phyloP scores from a whole-genome alignment of 129 eudicot genomes.

The Ambrosia trifida region DNA sequence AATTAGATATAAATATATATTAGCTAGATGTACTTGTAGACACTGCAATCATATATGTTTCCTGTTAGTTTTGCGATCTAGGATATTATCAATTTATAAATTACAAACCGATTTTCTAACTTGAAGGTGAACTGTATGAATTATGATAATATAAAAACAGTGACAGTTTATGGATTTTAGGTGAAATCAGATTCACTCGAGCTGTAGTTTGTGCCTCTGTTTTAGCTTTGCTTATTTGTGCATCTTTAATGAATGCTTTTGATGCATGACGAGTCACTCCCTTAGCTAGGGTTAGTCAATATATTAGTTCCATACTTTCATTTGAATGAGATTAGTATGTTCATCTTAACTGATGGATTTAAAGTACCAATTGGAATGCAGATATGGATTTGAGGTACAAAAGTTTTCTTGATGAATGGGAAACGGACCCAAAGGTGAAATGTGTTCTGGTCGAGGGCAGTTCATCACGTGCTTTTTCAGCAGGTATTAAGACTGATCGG shows the following conservation, averaged over 20 bases:
- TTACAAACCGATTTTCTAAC: neutral
- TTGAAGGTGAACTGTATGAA: neutral
- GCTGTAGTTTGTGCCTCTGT: neutral
- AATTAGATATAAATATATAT: too few relatives aligned
- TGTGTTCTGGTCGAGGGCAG: conserved; percentile 89
- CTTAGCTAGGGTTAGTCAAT: conserved; percentile 16
- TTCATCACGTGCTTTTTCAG: conserved; percentile 92
- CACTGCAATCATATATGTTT: neutral
- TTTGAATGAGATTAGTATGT: conserved; percentile 5
- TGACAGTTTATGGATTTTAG: neutral
- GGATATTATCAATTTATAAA: neutral
- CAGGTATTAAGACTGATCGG: conserved; percentile 66
- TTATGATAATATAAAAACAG: neutral
- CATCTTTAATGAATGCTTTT: neutral
- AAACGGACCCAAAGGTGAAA: conserved; percentile 74
- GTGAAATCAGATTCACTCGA: conserved; percentile 9
- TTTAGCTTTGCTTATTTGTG: neutral
- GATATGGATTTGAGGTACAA: conserved; percentile 87
- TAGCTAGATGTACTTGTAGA: too few relatives aligned
- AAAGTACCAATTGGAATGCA: conserved; percentile 36
- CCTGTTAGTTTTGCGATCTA: neutral
- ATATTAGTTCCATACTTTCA: conserved; percentile 6
- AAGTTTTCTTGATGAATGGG: conserved; percentile 91
- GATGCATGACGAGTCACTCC: conserved; percentile 6
- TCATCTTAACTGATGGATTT: conserved; percentile 3